Conservation (phyloP, 2,329 filamentous ascomycete species). For the Fusarium burgessii region DNA sequence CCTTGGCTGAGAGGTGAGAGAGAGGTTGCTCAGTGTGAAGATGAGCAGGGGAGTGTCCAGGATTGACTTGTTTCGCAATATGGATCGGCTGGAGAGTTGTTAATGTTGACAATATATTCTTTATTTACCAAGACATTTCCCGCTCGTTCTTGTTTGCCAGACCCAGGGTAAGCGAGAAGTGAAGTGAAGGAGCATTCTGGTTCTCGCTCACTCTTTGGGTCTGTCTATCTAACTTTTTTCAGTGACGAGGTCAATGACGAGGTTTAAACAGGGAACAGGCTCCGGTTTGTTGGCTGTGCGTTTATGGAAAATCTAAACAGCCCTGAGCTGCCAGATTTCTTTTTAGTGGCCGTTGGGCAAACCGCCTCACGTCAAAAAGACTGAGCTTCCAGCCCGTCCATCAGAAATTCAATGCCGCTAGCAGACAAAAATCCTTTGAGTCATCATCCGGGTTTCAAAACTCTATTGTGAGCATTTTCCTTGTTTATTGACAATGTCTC, state of each 20-base stretch:
- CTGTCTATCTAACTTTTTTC: slow-evolving; percentile 13
- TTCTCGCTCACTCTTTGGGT: slow-evolving; percentile 7
- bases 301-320: slow-evolving; percentile 26
- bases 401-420: slow-evolving; percentile 18
- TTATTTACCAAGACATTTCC: too few relatives aligned
- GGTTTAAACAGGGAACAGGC: slow-evolving; percentile 24
- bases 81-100: too few relatives aligned
- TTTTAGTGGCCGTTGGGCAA: slow-evolving; percentile 24
- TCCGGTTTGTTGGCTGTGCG: slow-evolving; percentile 39
- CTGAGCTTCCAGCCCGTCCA: slow-evolving; percentile 37
- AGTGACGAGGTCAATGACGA: slow-evolving; percentile 13
- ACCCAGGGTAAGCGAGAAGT: too few relatives aligned
- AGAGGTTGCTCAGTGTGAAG: too few relatives aligned
- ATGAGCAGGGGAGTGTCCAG: too few relatives aligned
- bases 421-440: background rate
- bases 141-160: too few relatives aligned
- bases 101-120: too few relatives aligned
- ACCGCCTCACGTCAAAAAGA: slow-evolving; percentile 17
- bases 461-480: slow-evolving; percentile 16
- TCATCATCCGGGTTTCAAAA: background rate
- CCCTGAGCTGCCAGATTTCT: slow-evolving; percentile 27
- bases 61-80: too few relatives aligned
- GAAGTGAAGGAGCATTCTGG: too few relatives aligned
- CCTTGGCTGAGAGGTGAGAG: slow-evolving; percentile 39
- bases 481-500: slow-evolving; percentile 17